Evolutionary conservation across 163 green algal species (phyloP), one percentile per base, ranked within the genome.

Genomic region (Chlamydomonas reinhardtii): DNA sequence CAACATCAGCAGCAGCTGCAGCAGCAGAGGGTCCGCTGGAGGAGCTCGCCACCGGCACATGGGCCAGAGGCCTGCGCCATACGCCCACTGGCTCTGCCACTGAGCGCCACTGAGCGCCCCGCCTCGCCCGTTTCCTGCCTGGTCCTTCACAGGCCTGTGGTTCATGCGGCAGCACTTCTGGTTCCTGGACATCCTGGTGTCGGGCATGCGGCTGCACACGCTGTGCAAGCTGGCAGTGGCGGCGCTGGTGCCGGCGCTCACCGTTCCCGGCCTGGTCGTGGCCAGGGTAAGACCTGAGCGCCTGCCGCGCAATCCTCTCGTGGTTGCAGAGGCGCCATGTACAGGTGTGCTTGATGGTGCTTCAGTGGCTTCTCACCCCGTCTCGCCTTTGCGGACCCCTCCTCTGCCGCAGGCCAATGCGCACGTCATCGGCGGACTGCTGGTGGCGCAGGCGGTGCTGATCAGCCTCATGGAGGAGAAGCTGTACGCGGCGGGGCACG

Each of bases 151-250:
- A 90, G 86, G 80, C 59, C 32, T 90, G 31, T 99, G 97, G 96
- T 98, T 99, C 76, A 78, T 99, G 69, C 76, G 83, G 27, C 93
- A 97, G 73, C 95, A 99, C 92, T 99, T 97, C 84, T 98, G 95
- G 90, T 97, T 97, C 90, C 91, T 99, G 78, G 92, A 97, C 52
- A 90, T 97, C 16, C 9, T 80, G 1, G 64, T 98, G 35, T 94
- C 84, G 24, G 89, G 87, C 70, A 35, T 97, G 75, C 84, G 85
- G 24, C 84, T 99, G 74, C 92, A 92, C 74, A 83, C 62, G 48
- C 71, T 98, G 34, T 98, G 94, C 87, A 84, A 89, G 68, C 65
- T 96, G 43, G 89, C 96, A 64, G 54, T 96, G 39, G 92, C 86
- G 5, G 93, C 91, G 27, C 68, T 96, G 34, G 70, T 95, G 75